Base-by-base conservation (phyloP, 2,329 filamentous ascomycete genomes). In the Metarhizium anisopliae region DNA sequence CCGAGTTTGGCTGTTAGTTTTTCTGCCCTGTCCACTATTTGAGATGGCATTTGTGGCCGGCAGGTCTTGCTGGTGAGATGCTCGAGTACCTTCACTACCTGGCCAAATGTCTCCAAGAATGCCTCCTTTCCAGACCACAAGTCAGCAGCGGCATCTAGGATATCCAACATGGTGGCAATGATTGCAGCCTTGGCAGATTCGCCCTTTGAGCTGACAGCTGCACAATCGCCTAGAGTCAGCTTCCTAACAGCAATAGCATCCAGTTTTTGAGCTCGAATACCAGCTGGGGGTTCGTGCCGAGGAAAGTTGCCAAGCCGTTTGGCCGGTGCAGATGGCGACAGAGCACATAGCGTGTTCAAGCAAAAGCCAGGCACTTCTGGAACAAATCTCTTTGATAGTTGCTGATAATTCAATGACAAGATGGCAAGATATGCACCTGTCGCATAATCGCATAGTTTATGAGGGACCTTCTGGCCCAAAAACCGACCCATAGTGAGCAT, bases 311-410 rank as follows among this genome's bases (percentile, higher is more conserved):
- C 82, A 2, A 80, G 68, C n/a, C 68, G 63, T 10, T 72, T 71
- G 10, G 71, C 66, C 2, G 77, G 63, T 50, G 80, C 77, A 13
- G 68, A 66, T 1, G 86, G 87, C n/a, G 83, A 79, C 32, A 93
- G 74, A 10, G 82, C 79, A 60, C 77, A 81, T 20, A 97, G 72
- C 0, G 86, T 87, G 68, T 93, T 91, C 49, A 90, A 73, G 30
- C 83, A 80, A 68, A 91, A 96, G 67, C 90, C 90, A 62, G 95
- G 77, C 36, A 92, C 80, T 71, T 99, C 94, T 0, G 94, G 94
- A 50, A 96, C 79, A 70, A 93, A 96, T 64, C 94, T 81, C 74
- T 91, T 94, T 5, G 93, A 86, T 6, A 93, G 75, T 40, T 78
- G 76, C 71, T 96, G 90, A 70, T 95, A 97, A 67, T 93, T 86